Evolutionary conservation across 768 basidiomycete species (phyloP).

Genomic region (Tulasnella sp.): DNA sequence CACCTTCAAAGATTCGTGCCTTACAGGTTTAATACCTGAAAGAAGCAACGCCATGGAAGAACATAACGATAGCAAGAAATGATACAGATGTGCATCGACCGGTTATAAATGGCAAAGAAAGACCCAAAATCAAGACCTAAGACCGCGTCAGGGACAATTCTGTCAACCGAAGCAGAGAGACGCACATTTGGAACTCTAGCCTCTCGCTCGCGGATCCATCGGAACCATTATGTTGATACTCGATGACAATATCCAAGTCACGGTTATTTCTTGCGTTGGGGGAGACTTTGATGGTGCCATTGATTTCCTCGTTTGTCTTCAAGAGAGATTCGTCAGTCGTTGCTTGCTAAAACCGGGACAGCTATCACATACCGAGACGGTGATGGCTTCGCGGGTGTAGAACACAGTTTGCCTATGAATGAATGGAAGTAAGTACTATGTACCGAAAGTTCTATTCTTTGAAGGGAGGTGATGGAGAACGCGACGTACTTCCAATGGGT

Average conservation of each 20-base stretch:
- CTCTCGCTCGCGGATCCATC: conserved; percentile 36
- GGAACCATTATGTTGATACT: conserved; percentile 60
- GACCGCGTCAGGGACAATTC: conserved; percentile 27
- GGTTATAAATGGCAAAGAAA: background rate
- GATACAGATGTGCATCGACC: background rate
- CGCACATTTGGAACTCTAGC: conserved; percentile 87
- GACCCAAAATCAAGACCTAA: conserved; percentile 32
- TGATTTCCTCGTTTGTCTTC: conserved; percentile 69
- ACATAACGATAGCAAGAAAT: conserved; percentile 3
- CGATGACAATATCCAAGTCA: conserved; percentile 87
- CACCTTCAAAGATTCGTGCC: background rate
- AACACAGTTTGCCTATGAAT: conserved; percentile 87
- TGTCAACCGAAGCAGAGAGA: conserved; percentile 45
- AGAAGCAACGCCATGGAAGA: background rate
- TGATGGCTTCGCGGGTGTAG: conserved; percentile 83
- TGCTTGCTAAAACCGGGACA: background rate
- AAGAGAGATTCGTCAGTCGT: background rate
- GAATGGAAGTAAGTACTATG: background rate
- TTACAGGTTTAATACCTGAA: background rate
- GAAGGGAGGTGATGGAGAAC: background rate
- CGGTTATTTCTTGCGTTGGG: conserved; percentile 94
- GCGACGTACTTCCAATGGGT: conserved; percentile 90
- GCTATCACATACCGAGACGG: conserved; percentile 48
- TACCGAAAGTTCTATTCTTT: background rate
- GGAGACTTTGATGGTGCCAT: conserved; percentile 72